Conservation (phyloP, 2,329 filamentous ascomycete species). For the Botrytis cinerea region DNA sequence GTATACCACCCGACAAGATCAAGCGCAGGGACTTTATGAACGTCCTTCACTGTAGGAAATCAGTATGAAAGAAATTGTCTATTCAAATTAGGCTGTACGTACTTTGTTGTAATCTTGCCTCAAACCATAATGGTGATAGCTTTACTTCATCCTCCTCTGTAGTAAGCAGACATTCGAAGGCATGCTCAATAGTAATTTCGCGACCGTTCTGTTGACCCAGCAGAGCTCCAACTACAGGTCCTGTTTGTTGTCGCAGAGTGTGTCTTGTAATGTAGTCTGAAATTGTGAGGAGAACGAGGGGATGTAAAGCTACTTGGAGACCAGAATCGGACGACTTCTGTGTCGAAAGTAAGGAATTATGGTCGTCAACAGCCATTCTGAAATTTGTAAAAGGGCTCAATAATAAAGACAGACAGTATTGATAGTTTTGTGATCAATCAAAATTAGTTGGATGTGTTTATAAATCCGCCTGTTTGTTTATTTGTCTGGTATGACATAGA, state of each 20-base stretch:
- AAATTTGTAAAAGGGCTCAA: not conserved
- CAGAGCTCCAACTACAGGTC: conserved; percentile 83
- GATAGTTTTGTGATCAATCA: not conserved
- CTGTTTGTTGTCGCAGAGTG: conserved; percentile 71
- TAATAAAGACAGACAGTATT: not conserved
- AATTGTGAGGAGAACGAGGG: conserved; percentile 91
- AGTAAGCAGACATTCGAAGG: conserved; percentile 73
- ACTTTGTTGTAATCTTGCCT: conserved; percentile 82
- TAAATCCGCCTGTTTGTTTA: not conserved
- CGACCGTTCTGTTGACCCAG: conserved; percentile 89
- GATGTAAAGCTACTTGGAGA: conserved; percentile 82
- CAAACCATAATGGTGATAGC: conserved; percentile 73
- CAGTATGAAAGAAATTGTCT: not conserved
- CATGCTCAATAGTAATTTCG: conserved; percentile 88
- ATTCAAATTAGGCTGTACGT: conserved; percentile 42
- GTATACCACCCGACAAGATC: conserved; percentile 94
- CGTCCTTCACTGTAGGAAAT: conserved; percentile 69
- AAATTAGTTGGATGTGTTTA: not conserved
- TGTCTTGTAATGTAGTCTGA: conserved; percentile 96
- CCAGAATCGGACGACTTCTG: conserved; percentile 65
- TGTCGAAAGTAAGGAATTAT: conserved; percentile 63
- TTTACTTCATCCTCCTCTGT: conserved; percentile 57
- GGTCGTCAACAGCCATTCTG: conserved; percentile 50
- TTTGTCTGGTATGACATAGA: not conserved
- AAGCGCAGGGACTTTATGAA: conserved; percentile 80